Conservation (phyloP, 1,284 basidiomycete species). For the Fomitopsis betulina region DNA sequence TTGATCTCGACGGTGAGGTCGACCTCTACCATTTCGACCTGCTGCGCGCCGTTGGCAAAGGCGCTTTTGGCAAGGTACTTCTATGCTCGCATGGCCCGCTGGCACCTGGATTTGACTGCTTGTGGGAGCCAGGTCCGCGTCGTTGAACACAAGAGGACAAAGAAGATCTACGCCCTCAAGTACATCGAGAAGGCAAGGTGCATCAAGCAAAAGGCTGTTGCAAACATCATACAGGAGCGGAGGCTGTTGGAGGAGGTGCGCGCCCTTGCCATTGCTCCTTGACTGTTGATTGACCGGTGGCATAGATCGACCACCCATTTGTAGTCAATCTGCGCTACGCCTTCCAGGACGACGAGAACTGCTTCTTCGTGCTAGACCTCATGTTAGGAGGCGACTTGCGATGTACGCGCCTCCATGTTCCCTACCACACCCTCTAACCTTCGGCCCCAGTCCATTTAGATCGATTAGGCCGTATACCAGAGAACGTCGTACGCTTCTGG, state of each 20-base stretch:
- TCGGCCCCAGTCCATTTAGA: slow-evolving; percentile 77
- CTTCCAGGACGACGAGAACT: slow-evolving; percentile 97
- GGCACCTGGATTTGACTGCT: neutral
- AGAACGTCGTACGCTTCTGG: slow-evolving; percentile 86
- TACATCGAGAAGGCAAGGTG: slow-evolving; percentile 96
- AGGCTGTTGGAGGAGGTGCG: slow-evolving; percentile 82
- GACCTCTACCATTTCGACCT: slow-evolving; percentile 96
- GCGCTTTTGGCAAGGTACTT: slow-evolving; percentile 93
- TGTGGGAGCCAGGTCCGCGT: slow-evolving; percentile 62
- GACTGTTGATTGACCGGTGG: neutral
- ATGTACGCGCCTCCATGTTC: slow-evolving; percentile 49
- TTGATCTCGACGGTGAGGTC: slow-evolving; percentile 93
- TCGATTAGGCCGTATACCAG: slow-evolving; percentile 70
- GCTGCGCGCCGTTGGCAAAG: slow-evolving; percentile 89
- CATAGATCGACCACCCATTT: slow-evolving; percentile 90
- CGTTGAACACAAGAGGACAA: slow-evolving; percentile 92
- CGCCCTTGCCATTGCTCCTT: slow-evolving; percentile 15
- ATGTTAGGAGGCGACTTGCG: slow-evolving; percentile 96
- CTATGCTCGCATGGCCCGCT: slow-evolving; percentile 5
- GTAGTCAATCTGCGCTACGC: slow-evolving; percentile 94
- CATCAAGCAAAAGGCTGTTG: slow-evolving; percentile 88
- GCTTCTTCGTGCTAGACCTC: slow-evolving; percentile 95
- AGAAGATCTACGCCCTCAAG: slow-evolving; percentile 92
- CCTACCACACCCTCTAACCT: slow-evolving; percentile 9
- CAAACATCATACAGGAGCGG: slow-evolving; percentile 93